Base-by-base conservation (phyloP, 768 basidiomycete species). In the Hygrophorus pudorinus region DNA sequence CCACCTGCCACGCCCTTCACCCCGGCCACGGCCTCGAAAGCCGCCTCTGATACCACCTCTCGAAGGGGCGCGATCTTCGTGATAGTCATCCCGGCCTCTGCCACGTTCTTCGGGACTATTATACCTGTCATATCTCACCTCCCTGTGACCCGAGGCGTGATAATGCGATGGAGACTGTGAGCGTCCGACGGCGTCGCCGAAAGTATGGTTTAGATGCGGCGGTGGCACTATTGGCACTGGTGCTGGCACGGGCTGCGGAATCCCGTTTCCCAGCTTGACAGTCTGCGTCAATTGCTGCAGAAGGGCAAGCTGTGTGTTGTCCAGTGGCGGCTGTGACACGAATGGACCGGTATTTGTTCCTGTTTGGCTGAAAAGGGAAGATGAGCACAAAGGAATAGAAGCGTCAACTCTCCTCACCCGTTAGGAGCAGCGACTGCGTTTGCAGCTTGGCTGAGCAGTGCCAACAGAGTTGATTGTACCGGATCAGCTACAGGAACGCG, bases 241-340 rank as follows among this genome's bases (percentile, higher is more conserved):
- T 58, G 59, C 51, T 58, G 54, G 55, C 16, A 56, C 47, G 50
- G 59, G 51, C 41, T 58, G 59, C 46, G 55, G 53, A 45, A 49
- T 48, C 50, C 51, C 58, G 53, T 59, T 68, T 52, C 54, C 60
- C 32, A 59, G 58, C 48, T 64, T 70, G 48, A 80, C 75, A 53
- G 75, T 73, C 54, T 79, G 76, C 42, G 84, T 72, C 58, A 89
- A 71, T 58, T 86, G 85, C 57, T 87, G 85, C 54, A 91, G 66
- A 51, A 85, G 66, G 38, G 81, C 78, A 44, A 89, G 65, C 57
- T 83, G 82, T 48, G 68, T 63, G 41, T 73, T 61, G 49, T 76
- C 74, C 53, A 76, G 54, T 41, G 63, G 63, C 38, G 62, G 63
- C 45, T 58, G 58, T 33, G 63, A 49, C 42, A 59, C 41, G 24